Evolutionary conservation across 2,329 filamentous ascomycete genomes (phyloP), one percentile per base, ranked within the genome.

Genomic region (Daldinia eschscholtzii): DNA sequence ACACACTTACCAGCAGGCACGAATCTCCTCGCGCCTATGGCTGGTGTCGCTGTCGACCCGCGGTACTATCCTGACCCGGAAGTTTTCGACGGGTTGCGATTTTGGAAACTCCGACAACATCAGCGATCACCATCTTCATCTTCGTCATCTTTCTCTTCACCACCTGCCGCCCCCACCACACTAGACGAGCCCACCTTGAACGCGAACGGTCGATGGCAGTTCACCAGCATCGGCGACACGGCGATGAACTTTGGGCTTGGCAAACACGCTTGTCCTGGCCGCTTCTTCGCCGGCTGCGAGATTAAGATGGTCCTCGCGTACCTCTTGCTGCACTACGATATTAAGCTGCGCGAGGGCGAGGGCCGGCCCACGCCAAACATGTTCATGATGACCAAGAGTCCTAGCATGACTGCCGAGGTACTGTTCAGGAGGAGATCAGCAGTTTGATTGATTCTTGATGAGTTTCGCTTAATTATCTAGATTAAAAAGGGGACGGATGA

Each of bases 1-100:
- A 84, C 87, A 55, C 80, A 82, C 39, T 79, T 85, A 9, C 83
- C 83, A 0, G 76, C 79, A 1, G 83, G 83, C 30, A 80, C 81
- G 5, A 77, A 79, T n/a, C 78, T 85, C 35, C 80, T 85, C 64
- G 76, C 83, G 0, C 80, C 83, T 0, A 68, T 78, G 12, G 75
- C 78, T 18, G 80, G 78, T 30, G 71, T 82, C 64, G 77, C 76
- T 55, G 72, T 72, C 2, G 83, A 85, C 71, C 73, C 78, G 7
- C 77, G 78, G 1, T 70, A 79, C 55, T 81, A 80, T 68, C 72
- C 77, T 0, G 67, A 81, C 52, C 77, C 82, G 0, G 71, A 76
- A 26, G 67, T 69, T 28, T 83, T 83, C 71, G 80, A 83, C 65
- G 77, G 78, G 2, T 73, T 81, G 52, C 79, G 82, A 7, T 83